Evolutionary conservation across 225 moss, liverwort and hornwort species (phyloP).

Genomic region (Bryum argenteum): DNA sequence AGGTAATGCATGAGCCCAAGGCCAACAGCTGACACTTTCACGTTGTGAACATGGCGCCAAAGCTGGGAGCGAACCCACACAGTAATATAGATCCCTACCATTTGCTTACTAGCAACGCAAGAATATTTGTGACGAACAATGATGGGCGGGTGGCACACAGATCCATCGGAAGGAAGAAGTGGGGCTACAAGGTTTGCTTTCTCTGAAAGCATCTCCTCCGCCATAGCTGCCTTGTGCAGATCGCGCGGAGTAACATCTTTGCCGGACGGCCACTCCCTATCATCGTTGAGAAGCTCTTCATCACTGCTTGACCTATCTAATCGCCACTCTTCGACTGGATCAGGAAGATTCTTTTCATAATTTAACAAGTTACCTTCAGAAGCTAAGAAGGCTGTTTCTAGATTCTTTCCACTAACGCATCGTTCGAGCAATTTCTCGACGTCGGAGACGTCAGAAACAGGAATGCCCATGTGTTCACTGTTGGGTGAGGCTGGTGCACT

Average conservation of each 20-base stretch:
- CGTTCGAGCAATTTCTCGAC: constrained; percentile 50
- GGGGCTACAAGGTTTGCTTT: constrained; percentile 44
- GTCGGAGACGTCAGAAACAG: constrained; percentile 42
- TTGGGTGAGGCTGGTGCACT: constrained; percentile 71
- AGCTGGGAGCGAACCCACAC: constrained; percentile 87
- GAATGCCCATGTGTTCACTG: constrained; percentile 36
- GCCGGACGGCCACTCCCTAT: constrained; percentile 30
- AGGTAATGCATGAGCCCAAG: constrained; percentile 92
- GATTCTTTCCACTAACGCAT: constrained; percentile 52
- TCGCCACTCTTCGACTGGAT: constrained; percentile 26
- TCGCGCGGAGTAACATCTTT: constrained; percentile 29
- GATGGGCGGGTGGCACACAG: constrained; percentile 26
- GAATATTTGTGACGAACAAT: constrained; percentile 51
- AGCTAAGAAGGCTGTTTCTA: constrained; percentile 58
- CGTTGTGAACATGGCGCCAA: constrained; percentile 87
- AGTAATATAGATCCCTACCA: constrained; percentile 92
- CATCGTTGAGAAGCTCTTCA: constrained; percentile 28
- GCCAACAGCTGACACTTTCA: constrained; percentile 90
- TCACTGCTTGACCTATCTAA: constrained; percentile 20
- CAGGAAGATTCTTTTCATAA: constrained; percentile 38
- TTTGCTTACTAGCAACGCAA: constrained; percentile 90
- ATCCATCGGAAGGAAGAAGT: constrained; percentile 33
- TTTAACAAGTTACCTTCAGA: constrained; percentile 50
- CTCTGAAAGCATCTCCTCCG: constrained; percentile 43
- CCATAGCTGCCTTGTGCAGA: constrained; percentile 42